These are phyloP conservation scores for Trebouxia sp. DNA, from an alignment of 139 green algal species.

Conservation along the genomic window DNA sequence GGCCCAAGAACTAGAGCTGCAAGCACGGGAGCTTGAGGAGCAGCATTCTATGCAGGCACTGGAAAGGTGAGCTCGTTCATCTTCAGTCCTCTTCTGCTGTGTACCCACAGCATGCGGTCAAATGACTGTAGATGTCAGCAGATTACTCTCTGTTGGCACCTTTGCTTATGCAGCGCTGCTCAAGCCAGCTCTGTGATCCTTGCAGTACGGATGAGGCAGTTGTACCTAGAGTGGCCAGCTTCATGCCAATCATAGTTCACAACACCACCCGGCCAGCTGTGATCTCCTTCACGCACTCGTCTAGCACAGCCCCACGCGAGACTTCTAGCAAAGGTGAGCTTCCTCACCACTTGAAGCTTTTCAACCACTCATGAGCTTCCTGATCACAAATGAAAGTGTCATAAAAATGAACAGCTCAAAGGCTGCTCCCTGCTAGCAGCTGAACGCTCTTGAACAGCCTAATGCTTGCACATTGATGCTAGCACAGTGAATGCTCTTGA, in stretches of 20 bases:
- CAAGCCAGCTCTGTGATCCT: neutral
- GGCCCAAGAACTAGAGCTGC: constrained; percentile 16
- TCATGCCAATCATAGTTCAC: constrained; percentile 3
- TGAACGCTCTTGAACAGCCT: too few species aligned
- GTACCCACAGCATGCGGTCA: too few species aligned
- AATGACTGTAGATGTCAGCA: too few species aligned
- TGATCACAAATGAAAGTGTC: too few species aligned
- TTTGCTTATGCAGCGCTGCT: neutral
- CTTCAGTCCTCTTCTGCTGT: too few species aligned
- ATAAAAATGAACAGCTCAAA: too few species aligned
- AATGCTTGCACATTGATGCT: too few species aligned
- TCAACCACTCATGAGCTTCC: too few species aligned
- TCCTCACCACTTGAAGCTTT: neutral
- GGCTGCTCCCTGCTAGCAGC: too few species aligned
- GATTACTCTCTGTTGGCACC: neutral
- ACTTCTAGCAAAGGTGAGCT: neutral
- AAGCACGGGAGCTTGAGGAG: neutral
- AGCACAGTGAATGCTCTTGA: too few species aligned
- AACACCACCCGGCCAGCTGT: neutral
- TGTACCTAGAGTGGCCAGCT: neutral
- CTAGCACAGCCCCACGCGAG: neutral
- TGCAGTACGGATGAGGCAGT: neutral
- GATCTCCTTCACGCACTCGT: constrained; percentile 14
- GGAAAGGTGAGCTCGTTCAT: neutral
- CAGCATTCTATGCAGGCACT: neutral